phyloP scores from a whole-genome alignment of 1,139 yeast species.

The Sugiyamaella pinicola region DNA sequence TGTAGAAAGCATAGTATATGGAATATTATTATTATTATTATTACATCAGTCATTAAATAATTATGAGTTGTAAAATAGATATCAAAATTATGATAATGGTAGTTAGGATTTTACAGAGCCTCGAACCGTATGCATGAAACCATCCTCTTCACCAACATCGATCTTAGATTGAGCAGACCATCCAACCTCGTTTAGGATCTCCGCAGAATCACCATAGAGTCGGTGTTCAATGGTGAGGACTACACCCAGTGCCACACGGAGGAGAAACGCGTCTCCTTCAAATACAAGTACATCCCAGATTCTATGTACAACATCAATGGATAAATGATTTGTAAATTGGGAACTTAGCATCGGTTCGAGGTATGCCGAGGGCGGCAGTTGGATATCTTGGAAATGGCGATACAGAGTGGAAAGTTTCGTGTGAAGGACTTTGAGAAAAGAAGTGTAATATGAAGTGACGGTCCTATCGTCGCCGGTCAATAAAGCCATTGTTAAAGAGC shows the following conservation, averaged over 20 bases:
- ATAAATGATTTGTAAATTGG: constrained; percentile 44
- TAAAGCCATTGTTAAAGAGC: constrained; percentile 39
- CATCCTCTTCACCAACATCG: constrained; percentile 54
- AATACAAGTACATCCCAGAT: constrained; percentile 62
- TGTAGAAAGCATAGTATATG: neutral
- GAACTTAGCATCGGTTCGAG: constrained; percentile 45
- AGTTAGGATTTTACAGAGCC: constrained; percentile 36
- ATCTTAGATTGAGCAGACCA: constrained; percentile 37
- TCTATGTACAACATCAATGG: constrained; percentile 45
- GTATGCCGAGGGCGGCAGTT: constrained; percentile 44
- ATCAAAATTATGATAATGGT: neutral
- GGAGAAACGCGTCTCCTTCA: constrained; percentile 58
- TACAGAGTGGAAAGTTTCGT: constrained; percentile 50
- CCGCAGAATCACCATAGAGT: constrained; percentile 54
- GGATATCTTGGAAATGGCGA: constrained; percentile 52
- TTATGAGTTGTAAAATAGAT: constrained; percentile 1
- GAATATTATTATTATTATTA: neutral
- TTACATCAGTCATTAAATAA: constrained; percentile 14
- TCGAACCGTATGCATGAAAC: constrained; percentile 50
- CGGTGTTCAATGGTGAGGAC: constrained; percentile 53
- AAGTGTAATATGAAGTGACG: constrained; percentile 42
- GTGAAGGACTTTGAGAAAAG: constrained; percentile 53
- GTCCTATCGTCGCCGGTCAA: constrained; percentile 30
- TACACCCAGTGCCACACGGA: constrained; percentile 53
- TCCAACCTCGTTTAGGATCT: constrained; percentile 47